Conservation (phyloP, 192 early-diverging fungal genomes). For the Coemansia sp. region DNA sequence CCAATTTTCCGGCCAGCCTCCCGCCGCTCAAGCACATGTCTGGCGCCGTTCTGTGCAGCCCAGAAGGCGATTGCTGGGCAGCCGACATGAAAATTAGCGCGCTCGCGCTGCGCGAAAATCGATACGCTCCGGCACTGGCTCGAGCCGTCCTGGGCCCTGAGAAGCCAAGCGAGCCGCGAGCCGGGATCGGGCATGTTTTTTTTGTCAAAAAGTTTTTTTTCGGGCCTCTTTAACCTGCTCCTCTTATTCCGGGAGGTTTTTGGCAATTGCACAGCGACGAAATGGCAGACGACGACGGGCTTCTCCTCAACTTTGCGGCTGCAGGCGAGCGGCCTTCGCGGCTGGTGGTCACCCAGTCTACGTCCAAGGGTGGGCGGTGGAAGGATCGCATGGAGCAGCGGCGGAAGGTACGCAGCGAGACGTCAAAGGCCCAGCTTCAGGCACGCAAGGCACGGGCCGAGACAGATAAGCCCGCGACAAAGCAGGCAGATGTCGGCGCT, state of each 20-base stretch:
- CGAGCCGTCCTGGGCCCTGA: slow-evolving; percentile 1
- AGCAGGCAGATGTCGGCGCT: background rate
- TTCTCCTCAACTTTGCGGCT: slow-evolving; percentile 62
- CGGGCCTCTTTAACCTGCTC: background rate
- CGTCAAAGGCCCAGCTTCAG: slow-evolving; percentile 26
- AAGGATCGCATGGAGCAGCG: slow-evolving; percentile 45
- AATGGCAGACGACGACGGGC: slow-evolving; percentile 57
- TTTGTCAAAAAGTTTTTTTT: slow-evolving; percentile 7
- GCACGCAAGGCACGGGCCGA: background rate
- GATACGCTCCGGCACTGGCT: background rate
- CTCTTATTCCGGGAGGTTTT: background rate
- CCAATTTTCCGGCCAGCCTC: background rate
- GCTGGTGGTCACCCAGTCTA: slow-evolving; percentile 16
- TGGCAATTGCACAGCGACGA: background rate
- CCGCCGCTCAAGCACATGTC: background rate
- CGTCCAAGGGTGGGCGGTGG: slow-evolving; percentile 44
- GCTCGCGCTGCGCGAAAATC: background rate
- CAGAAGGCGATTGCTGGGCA: too few relatives aligned
- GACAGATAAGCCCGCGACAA: background rate
- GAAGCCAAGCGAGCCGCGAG: background rate
- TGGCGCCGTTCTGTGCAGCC: too few relatives aligned
- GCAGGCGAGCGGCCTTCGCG: slow-evolving; percentile 6
- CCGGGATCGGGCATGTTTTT: background rate
- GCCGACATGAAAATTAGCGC: background rate
- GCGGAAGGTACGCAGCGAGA: slow-evolving; percentile 24